Evolutionary conservation across 2,329 filamentous ascomycete genomes (phyloP).

Genomic region (Fusarium sambucinum): DNA sequence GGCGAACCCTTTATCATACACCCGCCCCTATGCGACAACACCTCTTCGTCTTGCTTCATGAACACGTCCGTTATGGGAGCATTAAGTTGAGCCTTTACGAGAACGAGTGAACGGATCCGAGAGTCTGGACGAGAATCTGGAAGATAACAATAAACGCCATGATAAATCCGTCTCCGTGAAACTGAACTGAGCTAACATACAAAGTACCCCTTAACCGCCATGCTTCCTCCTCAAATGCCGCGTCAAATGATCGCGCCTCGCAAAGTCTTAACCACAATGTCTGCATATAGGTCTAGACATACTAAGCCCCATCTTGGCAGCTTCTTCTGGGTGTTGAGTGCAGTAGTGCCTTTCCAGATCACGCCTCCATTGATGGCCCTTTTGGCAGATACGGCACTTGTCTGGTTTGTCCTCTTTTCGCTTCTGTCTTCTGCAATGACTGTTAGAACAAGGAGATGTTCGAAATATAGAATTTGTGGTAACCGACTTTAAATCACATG

Average conservation of each 20-base stretch:
- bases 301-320: slow-evolving; percentile 1
- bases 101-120: not conserved
- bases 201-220: slow-evolving; percentile 1
- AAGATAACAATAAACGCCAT: not conserved
- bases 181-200: not conserved
- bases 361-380: slow-evolving; percentile 3
- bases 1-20: not conserved
- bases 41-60: not conserved
- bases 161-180: not conserved
- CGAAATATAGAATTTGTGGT: not conserved
- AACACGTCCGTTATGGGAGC: not conserved
- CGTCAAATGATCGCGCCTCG: slow-evolving; percentile 21
- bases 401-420: slow-evolving; percentile 21
- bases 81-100: too few relatives aligned
- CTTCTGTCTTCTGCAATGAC: not conserved
- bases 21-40: not conserved
- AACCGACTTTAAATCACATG: slow-evolving; percentile 25
- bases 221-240: slow-evolving; percentile 21
- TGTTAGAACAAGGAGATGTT: not conserved
- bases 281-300: not conserved
- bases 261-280: slow-evolving; percentile 1
- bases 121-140: not conserved
- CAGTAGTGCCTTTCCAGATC: slow-evolving; percentile 20
- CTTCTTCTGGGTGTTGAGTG: slow-evolving; percentile 1
- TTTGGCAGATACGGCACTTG: slow-evolving; percentile 15